These are phyloP conservation scores for Filobasidium floriforme DNA, from an alignment of 768 basidiomycete genomes.

Conservation along the genomic window DNA sequence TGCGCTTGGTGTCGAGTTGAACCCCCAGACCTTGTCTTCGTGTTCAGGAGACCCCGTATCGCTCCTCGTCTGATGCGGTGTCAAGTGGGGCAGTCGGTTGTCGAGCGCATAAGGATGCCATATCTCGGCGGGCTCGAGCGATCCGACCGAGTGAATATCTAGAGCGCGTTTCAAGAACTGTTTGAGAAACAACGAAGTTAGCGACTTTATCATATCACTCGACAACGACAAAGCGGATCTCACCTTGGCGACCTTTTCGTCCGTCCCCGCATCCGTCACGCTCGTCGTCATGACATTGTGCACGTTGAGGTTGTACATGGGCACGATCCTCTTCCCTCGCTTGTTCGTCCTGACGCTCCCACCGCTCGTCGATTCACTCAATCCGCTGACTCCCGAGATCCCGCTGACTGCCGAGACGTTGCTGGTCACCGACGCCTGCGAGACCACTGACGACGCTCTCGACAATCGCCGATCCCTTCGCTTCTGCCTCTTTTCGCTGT, in stretches of 20 bases:
- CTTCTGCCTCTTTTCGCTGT: not conserved
- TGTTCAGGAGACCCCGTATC: not conserved
- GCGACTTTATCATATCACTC: not conserved
- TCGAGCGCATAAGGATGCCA: constrained; percentile 19
- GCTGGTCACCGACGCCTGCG: not conserved
- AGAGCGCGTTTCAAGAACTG: constrained; percentile 40
- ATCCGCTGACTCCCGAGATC: not conserved
- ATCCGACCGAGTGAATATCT: constrained; percentile 38
- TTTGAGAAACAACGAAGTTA: not conserved
- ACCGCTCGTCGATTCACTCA: constrained; percentile 1
- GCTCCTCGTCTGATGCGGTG: not conserved
- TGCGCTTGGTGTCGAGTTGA: too few relatives aligned
- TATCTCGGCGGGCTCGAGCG: constrained; percentile 32
- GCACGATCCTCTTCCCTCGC: constrained; percentile 36
- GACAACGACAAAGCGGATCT: constrained; percentile 12
- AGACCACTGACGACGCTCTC: constrained; percentile 1
- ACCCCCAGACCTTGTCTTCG: constrained; percentile 21
- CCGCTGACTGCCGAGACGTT: not conserved
- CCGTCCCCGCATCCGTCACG: constrained; percentile 43
- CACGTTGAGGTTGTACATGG: constrained; percentile 42
- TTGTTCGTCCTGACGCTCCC: constrained; percentile 19
- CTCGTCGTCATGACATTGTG: constrained; percentile 44
- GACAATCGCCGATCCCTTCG: not conserved
- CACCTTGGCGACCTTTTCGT: constrained; percentile 44
- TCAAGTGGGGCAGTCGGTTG: constrained; percentile 23